Evolutionary conservation across 768 basidiomycete species (phyloP).

Genomic region (Auricularia sp.): DNA sequence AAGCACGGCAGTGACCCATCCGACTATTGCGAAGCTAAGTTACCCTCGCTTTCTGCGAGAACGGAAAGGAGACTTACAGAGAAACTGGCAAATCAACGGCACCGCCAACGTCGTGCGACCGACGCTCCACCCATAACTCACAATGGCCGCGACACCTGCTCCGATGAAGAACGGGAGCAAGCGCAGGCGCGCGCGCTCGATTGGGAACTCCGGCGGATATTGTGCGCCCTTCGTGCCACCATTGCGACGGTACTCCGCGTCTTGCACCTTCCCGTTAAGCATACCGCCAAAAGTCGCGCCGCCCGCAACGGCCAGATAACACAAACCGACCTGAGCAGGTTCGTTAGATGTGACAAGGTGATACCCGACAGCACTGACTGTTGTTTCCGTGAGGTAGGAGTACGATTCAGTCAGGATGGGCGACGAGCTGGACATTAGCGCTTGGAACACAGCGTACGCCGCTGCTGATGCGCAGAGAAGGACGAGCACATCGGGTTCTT

Average conservation of each 20-base stretch:
- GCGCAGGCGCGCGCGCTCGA: slow-evolving; percentile 22
- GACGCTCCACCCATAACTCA: slow-evolving; percentile 20
- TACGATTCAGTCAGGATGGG: slow-evolving; percentile 52
- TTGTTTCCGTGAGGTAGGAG: slow-evolving; percentile 47
- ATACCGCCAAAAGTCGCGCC: slow-evolving; percentile 57
- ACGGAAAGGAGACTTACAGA: slow-evolving; percentile 1
- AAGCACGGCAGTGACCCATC: slow-evolving; percentile 10
- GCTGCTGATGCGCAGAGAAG: slow-evolving; percentile 45
- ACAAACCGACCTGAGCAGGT: slow-evolving; percentile 48
- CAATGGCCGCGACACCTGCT: slow-evolving; percentile 8
- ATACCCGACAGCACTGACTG: not conserved
- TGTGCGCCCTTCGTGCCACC: slow-evolving; percentile 20
- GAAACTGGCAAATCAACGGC: slow-evolving; percentile 20
- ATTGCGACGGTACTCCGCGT: slow-evolving; percentile 50
- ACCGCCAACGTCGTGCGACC: slow-evolving; percentile 14
- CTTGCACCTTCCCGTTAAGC: slow-evolving; percentile 50
- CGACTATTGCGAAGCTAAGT: not conserved
- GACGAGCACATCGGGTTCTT: slow-evolving; percentile 46
- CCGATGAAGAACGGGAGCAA: slow-evolving; percentile 12
- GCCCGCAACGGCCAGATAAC: slow-evolving; percentile 65
- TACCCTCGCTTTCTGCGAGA: too few species aligned
- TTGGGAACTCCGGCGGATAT: slow-evolving; percentile 12
- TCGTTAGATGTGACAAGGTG: not conserved
- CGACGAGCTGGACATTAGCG: slow-evolving; percentile 50
- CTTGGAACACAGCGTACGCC: slow-evolving; percentile 48